Evolutionary conservation across 768 basidiomycete species (phyloP), one percentile per base, ranked within the genome.

Genomic region (Tremella mesenterica): DNA sequence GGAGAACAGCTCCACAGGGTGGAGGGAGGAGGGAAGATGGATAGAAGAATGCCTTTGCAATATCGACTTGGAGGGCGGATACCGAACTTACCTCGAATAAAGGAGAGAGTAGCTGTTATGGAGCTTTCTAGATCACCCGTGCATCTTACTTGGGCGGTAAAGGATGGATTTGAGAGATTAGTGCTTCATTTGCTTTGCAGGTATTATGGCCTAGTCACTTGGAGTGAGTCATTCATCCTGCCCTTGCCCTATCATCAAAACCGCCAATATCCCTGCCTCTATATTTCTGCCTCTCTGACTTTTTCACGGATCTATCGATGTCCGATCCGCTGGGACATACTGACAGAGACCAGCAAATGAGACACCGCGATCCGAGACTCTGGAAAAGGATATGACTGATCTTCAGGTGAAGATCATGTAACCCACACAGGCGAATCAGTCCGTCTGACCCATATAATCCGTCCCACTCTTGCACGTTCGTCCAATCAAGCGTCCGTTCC

Each of bases 161-260:
- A 59, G 13, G 72, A 73, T 31, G 48, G 54, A 4, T 73, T 70
- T 39, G 72, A 73, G 41, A 41, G 72, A 47, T 49, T 71, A 34
- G 64, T 73, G 3, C 58, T 71, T 3, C 72, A 73, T 51, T 48
- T 73, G 8, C 27, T 73, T 8, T 55, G 48, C 1, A 50, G 72
- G 29, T 73, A 73, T 41, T 73, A 71, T 34, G 67, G 70, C 36
- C 53, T 71, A 14, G 34, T 68, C 12, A 65, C 68, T 33, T 73
- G 69, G 63, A 71, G 69, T 71, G 48, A 65, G 67, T 63, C 4
- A 2, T 16, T 39, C 28, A 29, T 44, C 13, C 38, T 31, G 12
- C 39, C 27, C 30, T 3, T 29, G 13, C 1, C 27, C 27, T 5
- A 34, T 4, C 26, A 10, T 20, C 10, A n/a, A 25, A 12, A 36